These are phyloP conservation scores for Ascochyta rabiei DNA, from an alignment of 2,329 filamentous ascomycete genomes.

Conservation along the genomic window DNA sequence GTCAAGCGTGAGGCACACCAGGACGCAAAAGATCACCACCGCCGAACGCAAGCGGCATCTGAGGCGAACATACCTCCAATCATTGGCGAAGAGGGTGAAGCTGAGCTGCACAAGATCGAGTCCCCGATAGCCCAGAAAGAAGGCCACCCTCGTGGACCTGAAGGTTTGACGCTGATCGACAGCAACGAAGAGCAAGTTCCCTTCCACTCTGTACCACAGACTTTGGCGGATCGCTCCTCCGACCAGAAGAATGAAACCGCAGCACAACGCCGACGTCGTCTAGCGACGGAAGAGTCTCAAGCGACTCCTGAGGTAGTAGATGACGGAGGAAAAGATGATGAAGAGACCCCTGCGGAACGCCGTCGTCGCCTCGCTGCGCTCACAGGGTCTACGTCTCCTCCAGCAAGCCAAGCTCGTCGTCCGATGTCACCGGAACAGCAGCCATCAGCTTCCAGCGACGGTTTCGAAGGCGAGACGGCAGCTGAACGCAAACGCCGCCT, in stretches of 20 bases:
- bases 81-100: constrained; percentile 42
- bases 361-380: constrained; percentile 26
- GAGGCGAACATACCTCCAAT: constrained; percentile 39
- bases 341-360: constrained; percentile 27
- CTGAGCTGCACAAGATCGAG: constrained; percentile 41
- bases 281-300: constrained; percentile 32
- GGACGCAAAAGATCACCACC: constrained; percentile 48
- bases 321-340: constrained; percentile 27
- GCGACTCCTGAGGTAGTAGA: constrained; percentile 1
- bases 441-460: constrained; percentile 39
- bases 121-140: constrained; percentile 34
- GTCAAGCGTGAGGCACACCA: constrained; percentile 55
- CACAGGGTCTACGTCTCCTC: constrained; percentile 20
- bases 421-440: constrained; percentile 16
- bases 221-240: constrained; percentile 36
- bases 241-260: constrained; percentile 42
- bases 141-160: constrained; percentile 38
- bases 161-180: constrained; percentile 53
- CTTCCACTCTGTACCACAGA: constrained; percentile 53
- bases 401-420: constrained; percentile 20
- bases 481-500: constrained; percentile 76
- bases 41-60: constrained; percentile 37
- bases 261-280: constrained; percentile 53
- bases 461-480: constrained; percentile 66
- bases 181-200: constrained; percentile 55